Evolutionary conservation across 805 yeast species (phyloP), one percentile per base, ranked within the genome.

Genomic region (Grigorovia humatica): DNA sequence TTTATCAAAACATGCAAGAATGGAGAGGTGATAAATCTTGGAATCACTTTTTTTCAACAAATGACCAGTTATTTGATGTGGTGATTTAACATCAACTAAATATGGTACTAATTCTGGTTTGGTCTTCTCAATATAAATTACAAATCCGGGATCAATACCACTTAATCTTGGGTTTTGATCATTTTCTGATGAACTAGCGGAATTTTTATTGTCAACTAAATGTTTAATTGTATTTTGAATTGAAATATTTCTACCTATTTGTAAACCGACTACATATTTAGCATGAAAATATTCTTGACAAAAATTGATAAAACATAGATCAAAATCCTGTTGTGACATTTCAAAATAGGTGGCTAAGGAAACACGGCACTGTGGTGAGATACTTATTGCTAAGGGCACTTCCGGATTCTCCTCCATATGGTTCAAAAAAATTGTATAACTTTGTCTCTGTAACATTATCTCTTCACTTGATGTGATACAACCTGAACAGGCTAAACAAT

Each of bases 391-490:
- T 69, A 86, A 84, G 0, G 71, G 61, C 53, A 73, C 75, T 1
- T 62, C 44, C 13, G 41, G 59, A 19, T 65, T 62, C 11, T 63
- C 55, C 12, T 20, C 44, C 49, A 50, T 53, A 40, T 82, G 84
- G 47, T 78, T 77, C 23, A 89, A 57, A 47, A 93, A 75, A 59
- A 90, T 90, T 20, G 78, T 79, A 59, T 90, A 95, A 42, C 95
- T 86, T 65, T 93, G 99, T 57, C 88, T 83, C 1, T 96, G 88
- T 43, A 93, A 85, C 46, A 93, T 71, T 7, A 93, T 88, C 55
- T 91, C 96, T 64, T 93, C 99, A n/a, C 96, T 95, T 4, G 96
- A 86, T 0, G 99, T 93, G 51, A 93, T 88, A 67, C 99, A 93
- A 0, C 99, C 99, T 9, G 95, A 82, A 64, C 99, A 93, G 0